Evolutionary conservation across 768 basidiomycete species (phyloP).

Genomic region (Kwoniella mangroviensis): DNA sequence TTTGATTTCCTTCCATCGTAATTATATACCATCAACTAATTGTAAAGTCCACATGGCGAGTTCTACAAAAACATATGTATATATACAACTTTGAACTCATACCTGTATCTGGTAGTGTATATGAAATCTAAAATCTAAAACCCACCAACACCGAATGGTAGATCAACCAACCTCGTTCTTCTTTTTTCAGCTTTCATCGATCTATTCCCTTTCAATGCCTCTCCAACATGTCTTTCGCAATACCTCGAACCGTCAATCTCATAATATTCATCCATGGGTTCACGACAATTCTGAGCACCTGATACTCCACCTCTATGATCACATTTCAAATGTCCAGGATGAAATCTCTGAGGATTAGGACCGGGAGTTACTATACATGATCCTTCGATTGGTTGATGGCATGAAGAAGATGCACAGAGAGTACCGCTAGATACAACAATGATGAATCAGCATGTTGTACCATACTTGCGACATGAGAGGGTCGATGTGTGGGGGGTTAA

Average conservation of each 20-base stretch:
- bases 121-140: not conserved
- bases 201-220: constrained; percentile 43
- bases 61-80: too few relatives aligned
- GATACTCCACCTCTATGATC: constrained; percentile 62
- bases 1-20: too few relatives aligned
- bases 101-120: not conserved
- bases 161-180: constrained; percentile 79
- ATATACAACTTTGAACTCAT: too few relatives aligned
- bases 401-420: constrained; percentile 75
- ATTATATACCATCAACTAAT: too few relatives aligned
- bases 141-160: constrained; percentile 51
- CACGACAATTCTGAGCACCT: constrained; percentile 61
- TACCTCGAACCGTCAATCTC: constrained; percentile 77
- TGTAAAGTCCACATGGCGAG: too few relatives aligned
- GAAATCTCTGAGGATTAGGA: constrained; percentile 75
- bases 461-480: not conserved
- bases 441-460: not conserved
- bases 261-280: constrained; percentile 75
- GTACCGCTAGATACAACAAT: constrained; percentile 62
- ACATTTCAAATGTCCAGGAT: constrained; percentile 85
- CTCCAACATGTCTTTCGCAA: constrained; percentile 78
- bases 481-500: not conserved
- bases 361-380: constrained; percentile 77
- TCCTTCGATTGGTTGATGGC: constrained; percentile 89
- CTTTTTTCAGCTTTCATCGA: constrained; percentile 71